Conservation (phyloP, 805 yeast genomes). For the Yarrowia divulgata region DNA sequence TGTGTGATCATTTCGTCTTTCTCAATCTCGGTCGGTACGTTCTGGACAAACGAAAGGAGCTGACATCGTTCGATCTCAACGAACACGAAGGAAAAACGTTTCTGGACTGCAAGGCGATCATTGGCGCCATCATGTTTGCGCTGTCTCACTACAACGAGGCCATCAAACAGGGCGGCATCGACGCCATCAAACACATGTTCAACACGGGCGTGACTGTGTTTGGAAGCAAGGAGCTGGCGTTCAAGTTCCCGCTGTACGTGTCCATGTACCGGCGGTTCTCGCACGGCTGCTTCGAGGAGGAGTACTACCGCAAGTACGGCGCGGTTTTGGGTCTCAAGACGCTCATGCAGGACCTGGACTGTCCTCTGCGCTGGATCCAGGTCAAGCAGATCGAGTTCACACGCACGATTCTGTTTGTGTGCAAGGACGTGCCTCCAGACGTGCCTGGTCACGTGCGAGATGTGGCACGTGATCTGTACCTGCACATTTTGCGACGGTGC, state of each 20-base stretch:
- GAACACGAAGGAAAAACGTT: conserved; percentile 80
- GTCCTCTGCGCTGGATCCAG: conserved; percentile 76
- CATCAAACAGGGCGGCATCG: conserved; percentile 74
- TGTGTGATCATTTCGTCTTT: conserved; percentile 81
- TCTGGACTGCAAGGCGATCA: conserved; percentile 71
- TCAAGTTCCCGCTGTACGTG: conserved; percentile 76
- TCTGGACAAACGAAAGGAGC: conserved; percentile 68
- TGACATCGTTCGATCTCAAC: conserved; percentile 71
- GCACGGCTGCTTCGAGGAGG: conserved; percentile 91
- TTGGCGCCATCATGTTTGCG: conserved; percentile 79
- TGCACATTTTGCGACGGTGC: conserved; percentile 69
- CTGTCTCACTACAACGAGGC: conserved; percentile 75
- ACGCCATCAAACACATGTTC: conserved; percentile 68
- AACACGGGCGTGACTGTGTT: conserved; percentile 69
- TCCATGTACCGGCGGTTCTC: conserved; percentile 80
- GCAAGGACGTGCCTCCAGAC: conserved; percentile 87
- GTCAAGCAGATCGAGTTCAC: conserved; percentile 83
- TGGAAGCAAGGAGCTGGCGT: conserved; percentile 69
- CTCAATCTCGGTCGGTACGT: conserved; percentile 78
- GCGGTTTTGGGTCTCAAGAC: conserved; percentile 85
- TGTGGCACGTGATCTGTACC: conserved; percentile 71
- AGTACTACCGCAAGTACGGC: conserved; percentile 83
- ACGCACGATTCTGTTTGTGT: conserved; percentile 84
- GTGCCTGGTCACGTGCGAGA: conserved; percentile 82
- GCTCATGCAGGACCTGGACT: conserved; percentile 68